Base-by-base conservation (phyloP, 352 stramenopile species). In the Plasmopara viticola region DNA sequence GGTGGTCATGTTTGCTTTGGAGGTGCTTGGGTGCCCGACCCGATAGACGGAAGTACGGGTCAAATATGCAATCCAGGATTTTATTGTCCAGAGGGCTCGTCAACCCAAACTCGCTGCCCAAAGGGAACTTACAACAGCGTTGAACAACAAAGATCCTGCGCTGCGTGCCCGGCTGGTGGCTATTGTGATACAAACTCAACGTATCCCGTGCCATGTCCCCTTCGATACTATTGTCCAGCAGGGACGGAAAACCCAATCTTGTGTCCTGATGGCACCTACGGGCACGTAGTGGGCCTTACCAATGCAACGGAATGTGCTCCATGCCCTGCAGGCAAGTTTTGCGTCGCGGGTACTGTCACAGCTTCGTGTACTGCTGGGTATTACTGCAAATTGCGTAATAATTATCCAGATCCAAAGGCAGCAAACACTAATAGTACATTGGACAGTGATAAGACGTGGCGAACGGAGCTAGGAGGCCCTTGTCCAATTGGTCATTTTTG, bases 201-300 rank as follows among this genome's bases (percentile, higher is more conserved):
- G 2, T 12, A 62, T 6, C 74, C 80, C 2, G 47, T 53, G 7
- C 63, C 69, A 8, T 95, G 84, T 44, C 82, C 78, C 7, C 40
- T 71, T 44, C 68, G 72, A 6, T 90, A 78, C 45, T 95, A 86
- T 51, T 95, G 84, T 44, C 82, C 82, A 6, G 46, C 60, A 8
- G 84, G 75, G 0, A 71, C 62, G 7, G 8, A 58, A 5, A 58
- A 86, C 18, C 71, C 73, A 0, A 34, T 83, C 0, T 38, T 91
- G 5, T 97, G 88, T 62, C 79, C 79, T 0, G 72, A 70, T 51
- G 86, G 86, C 7, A 96, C 87, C 0, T 96, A 90, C 39, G 84
- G 83, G 4, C 62, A 80, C 18, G 51, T 71, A 30, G 48, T 58
- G 1, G 75, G 66, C 7, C 53, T 95, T 0, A 63, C 69, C 17